These are phyloP conservation scores for Paecilomyces fulvus DNA, from an alignment of 2,329 filamentous ascomycete genomes.

Conservation along the genomic window DNA sequence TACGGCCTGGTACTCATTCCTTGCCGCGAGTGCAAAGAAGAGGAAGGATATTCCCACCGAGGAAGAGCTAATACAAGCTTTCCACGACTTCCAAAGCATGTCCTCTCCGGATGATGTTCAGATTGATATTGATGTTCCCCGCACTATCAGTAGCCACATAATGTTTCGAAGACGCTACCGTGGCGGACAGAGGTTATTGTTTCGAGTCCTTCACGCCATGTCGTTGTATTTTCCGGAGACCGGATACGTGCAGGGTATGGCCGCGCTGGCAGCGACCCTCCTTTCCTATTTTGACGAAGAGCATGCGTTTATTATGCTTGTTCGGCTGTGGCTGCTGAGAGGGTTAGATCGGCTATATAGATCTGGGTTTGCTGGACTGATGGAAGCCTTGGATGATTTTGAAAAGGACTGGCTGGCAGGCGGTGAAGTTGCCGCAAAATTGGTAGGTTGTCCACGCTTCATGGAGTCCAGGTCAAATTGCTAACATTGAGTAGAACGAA, in stretches of 20 bases:
- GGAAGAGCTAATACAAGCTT: slow-evolving; percentile 62
- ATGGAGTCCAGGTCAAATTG: background rate
- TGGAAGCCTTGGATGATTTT: slow-evolving; percentile 78
- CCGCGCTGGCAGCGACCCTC: slow-evolving; percentile 79
- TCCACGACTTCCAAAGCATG: slow-evolving; percentile 62
- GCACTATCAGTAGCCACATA: slow-evolving; percentile 90
- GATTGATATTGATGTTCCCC: slow-evolving; percentile 92
- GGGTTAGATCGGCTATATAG: slow-evolving; percentile 79
- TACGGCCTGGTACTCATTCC: slow-evolving; percentile 90
- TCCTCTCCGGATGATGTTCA: slow-evolving; percentile 86
- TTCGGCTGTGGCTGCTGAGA: slow-evolving; percentile 84
- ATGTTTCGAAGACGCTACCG: slow-evolving; percentile 93
- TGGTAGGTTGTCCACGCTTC: slow-evolving; percentile 49
- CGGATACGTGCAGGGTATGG: slow-evolving; percentile 98
- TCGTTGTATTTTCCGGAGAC: slow-evolving; percentile 85
- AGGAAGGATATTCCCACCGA: slow-evolving; percentile 56
- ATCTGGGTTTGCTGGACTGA: slow-evolving; percentile 75
- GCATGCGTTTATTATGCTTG: slow-evolving; percentile 87
- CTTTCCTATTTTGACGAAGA: slow-evolving; percentile 98
- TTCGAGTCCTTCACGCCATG: slow-evolving; percentile 84
- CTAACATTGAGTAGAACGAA: slow-evolving; percentile 47
- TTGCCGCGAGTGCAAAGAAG: slow-evolving; percentile 65
- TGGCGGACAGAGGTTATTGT: slow-evolving; percentile 83
- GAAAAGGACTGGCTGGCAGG: slow-evolving; percentile 71
- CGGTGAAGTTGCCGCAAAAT: slow-evolving; percentile 68